Conservation (phyloP, 2,329 filamentous ascomycete genomes). For the Phoma sp. region DNA sequence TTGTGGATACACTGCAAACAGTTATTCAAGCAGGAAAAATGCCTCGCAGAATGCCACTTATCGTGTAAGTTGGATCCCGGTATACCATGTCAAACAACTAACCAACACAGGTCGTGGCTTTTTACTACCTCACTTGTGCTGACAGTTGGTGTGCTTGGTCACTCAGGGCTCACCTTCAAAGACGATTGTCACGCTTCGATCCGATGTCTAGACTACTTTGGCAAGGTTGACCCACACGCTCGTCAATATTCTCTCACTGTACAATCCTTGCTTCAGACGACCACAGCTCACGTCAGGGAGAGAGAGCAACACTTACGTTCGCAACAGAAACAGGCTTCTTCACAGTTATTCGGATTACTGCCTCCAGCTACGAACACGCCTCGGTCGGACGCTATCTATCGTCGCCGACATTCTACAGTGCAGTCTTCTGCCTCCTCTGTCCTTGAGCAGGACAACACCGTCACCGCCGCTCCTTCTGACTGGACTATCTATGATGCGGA, state of each 20-base stretch:
- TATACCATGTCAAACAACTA: neutral
- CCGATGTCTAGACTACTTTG: constrained; percentile 37
- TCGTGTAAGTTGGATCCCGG: constrained; percentile 29
- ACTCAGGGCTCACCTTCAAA: constrained; percentile 29
- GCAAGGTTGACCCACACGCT: constrained; percentile 37
- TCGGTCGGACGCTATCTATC: neutral
- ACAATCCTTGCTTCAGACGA: constrained; percentile 35
- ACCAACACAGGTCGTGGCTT: constrained; percentile 34
- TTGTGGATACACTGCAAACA: constrained; percentile 35
- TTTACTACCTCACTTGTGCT: constrained; percentile 41
- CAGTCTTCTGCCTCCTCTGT: constrained; percentile 9
- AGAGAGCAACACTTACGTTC: constrained; percentile 30
- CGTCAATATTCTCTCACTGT: constrained; percentile 38
- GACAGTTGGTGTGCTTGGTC: constrained; percentile 34
- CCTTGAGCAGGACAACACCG: constrained; percentile 6
- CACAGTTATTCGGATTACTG: constrained; percentile 38
- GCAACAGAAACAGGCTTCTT: constrained; percentile 38
- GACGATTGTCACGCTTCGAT: constrained; percentile 33
- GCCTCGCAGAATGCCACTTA: constrained; percentile 39
- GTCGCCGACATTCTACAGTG: constrained; percentile 5
- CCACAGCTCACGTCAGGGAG: constrained; percentile 32
- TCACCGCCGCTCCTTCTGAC: constrained; percentile 24
- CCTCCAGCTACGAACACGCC: constrained; percentile 15
- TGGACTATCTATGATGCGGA: constrained; percentile 44
- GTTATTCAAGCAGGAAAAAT: constrained; percentile 28